Base-by-base conservation (phyloP, 345 rosid species). In the thale cress (Arabidopsis thaliana) region DNA sequence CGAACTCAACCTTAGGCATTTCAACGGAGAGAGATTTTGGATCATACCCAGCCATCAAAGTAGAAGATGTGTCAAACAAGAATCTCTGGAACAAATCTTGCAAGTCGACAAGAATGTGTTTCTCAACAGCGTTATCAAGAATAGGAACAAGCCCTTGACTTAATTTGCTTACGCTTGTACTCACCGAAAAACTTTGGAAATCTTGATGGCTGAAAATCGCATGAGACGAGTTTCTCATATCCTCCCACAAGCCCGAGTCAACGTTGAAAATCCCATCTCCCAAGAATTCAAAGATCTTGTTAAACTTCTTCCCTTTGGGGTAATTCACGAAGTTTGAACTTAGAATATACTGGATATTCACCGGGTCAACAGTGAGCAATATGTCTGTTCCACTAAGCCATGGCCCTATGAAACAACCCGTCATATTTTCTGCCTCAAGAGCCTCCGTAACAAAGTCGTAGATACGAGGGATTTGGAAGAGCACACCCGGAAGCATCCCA, bases 161-260 rank as follows among this genome's bases (percentile, higher is more conserved):
- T 58, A 58, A 4, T 4, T 58, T 58, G 13, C 42, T 57, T 7
- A 57, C 61, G 4, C 23, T 58, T 8, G 25, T 34, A 20, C 24
- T 16, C 0, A 58, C 7, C 7, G 7, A 34, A 8, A 58, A 8
- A 1, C 14, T 7, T 32, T 32, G 23, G 24, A 32, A 57, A 33
- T 57, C 61, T 33, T 6, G 9, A n/a, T 33, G 10, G 61, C 40
- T 32, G n/a, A 57, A 33, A 57, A 57, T 33, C 7, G 61, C 23
- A n/a, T 57, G 61, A 32, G 11, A 14, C 40, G 41, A 32, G 23
- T 4, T 57, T 40, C 61, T 57, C 24, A 33, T 0, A n/a, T 57
- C 61, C 40, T 33, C 24, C 61, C 61, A 57, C 12, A 57, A 57
- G 3, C 24, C 61, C 40, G 23, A 32, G 23, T 57, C 61, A 57